A percentile compares a stretch with the other conserved stretches of the same genome.
Conservation (phyloP, 306 rosid genomes). For the Styphnolobium japonicum region DNA sequence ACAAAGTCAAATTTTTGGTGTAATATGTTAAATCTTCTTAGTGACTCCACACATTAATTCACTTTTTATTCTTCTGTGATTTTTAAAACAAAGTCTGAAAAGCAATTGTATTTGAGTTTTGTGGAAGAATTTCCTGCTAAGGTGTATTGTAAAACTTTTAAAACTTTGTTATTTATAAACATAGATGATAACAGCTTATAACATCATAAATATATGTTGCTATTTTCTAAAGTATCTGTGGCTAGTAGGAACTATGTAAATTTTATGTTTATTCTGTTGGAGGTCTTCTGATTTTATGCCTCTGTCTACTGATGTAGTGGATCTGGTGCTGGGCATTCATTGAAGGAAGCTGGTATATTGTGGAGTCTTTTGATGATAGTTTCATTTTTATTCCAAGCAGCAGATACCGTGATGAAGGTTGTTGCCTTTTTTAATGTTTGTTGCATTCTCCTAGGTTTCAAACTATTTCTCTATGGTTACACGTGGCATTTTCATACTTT, state of each 20-base stretch:
- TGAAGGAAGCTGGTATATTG: conserved; percentile 76
- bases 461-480: conserved; percentile 27
- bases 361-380: conserved; percentile 89
- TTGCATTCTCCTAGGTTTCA: conserved; percentile 20
- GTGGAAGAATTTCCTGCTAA: background rate
- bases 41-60: background rate
- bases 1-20: background rate
- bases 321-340: conserved; percentile 72
- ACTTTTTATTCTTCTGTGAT: background rate
- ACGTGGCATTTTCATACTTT: conserved; percentile 31
- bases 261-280: background rate
- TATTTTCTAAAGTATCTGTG: background rate
- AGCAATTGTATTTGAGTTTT: background rate
- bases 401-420: conserved; percentile 85
- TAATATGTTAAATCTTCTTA: background rate
- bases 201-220: background rate
- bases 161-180: background rate
- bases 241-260: background rate
- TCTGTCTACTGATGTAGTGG: conserved; percentile 55
- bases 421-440: conserved; percentile 17
- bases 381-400: conserved; percentile 90
- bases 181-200: background rate
- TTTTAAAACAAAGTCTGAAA: background rate
- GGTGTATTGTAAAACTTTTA: background rate
- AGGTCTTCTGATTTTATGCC: conserved; percentile 14